These are phyloP conservation scores for Cryptosporidium andersoni DNA, from an alignment of 169 alveolate genomes.

Conservation along the genomic window DNA sequence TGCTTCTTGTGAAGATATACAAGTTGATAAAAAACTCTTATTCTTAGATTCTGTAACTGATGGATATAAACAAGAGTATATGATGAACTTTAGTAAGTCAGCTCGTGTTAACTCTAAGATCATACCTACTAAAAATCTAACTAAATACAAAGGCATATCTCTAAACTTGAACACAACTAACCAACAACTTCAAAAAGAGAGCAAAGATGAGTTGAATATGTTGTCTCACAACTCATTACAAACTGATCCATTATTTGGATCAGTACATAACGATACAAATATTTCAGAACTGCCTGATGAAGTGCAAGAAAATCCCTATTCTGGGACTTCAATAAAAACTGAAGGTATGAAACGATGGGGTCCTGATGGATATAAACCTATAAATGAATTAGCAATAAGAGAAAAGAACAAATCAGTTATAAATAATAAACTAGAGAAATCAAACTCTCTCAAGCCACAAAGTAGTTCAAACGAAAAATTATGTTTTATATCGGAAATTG, in stretches of 20 bases:
- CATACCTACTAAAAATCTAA: not conserved
- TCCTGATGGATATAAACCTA: conserved; percentile 44
- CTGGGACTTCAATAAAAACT: not conserved
- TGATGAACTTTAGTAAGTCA: not conserved
- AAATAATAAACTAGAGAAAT: not conserved
- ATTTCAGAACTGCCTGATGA: not conserved
- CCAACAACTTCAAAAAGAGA: no score
- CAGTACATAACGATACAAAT: not conserved
- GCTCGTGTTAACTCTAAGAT: no score
- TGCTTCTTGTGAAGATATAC: conserved; percentile 73
- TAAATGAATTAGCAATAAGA: not conserved
- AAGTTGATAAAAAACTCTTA: conserved; percentile 48
- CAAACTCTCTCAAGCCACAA: not conserved
- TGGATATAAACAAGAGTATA: conserved; percentile 16
- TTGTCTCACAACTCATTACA: not conserved
- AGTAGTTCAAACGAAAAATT: not conserved
- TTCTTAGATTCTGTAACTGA: conserved; percentile 46
- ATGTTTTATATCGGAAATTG: not conserved
- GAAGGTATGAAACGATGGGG: conserved; percentile 24
- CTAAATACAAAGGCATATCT: no score
- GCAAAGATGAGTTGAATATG: no score
- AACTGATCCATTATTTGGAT: not conserved
- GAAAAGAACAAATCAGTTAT: not conserved
- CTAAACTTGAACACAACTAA: no score
- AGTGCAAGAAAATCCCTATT: not conserved